phyloP scores from a whole-genome alignment of 2,329 filamentous ascomycete species.

The Alternaria triticimaculans region DNA sequence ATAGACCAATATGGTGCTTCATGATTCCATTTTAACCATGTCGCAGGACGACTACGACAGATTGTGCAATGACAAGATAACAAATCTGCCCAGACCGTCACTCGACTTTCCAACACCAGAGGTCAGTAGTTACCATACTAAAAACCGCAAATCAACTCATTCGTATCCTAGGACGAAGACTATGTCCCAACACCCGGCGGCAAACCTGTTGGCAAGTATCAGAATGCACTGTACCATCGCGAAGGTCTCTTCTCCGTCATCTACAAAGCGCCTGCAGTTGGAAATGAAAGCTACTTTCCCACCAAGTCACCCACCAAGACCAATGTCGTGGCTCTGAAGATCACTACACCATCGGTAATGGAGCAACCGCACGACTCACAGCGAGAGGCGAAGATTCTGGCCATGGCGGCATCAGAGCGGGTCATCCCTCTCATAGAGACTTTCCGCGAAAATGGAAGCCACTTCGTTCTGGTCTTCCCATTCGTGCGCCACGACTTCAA shows the following conservation, averaged over 20 bases:
- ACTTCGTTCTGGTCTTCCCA: slow-evolving; percentile 82
- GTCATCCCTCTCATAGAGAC: slow-evolving; percentile 74
- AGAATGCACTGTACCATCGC: slow-evolving; percentile 62
- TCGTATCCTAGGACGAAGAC: slow-evolving; percentile 32
- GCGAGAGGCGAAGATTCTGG: slow-evolving; percentile 79
- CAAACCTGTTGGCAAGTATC: slow-evolving; percentile 62
- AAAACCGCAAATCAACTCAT: neutral
- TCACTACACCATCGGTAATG: slow-evolving; percentile 76
- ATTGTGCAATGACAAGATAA: slow-evolving; percentile 32
- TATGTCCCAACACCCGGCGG: slow-evolving; percentile 44
- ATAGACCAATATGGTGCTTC: slow-evolving; percentile 24
- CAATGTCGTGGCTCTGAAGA: slow-evolving; percentile 75
- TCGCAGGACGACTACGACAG: slow-evolving; percentile 44
- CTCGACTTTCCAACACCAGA: slow-evolving; percentile 36
- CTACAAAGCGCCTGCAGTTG: slow-evolving; percentile 67
- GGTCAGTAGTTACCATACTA: slow-evolving; percentile 10
- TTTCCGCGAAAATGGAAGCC: slow-evolving; percentile 72
- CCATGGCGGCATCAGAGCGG: slow-evolving; percentile 61
- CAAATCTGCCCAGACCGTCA: slow-evolving; percentile 20
- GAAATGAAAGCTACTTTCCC: slow-evolving; percentile 42
- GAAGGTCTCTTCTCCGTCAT: slow-evolving; percentile 83
- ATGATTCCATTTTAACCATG: slow-evolving; percentile 22
- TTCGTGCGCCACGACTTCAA: slow-evolving; percentile 78
- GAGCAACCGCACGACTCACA: slow-evolving; percentile 82
- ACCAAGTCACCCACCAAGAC: slow-evolving; percentile 23